Evolutionary conservation across 2,329 filamentous ascomycete species (phyloP).

Genomic region (Metarhizium sp.): DNA sequence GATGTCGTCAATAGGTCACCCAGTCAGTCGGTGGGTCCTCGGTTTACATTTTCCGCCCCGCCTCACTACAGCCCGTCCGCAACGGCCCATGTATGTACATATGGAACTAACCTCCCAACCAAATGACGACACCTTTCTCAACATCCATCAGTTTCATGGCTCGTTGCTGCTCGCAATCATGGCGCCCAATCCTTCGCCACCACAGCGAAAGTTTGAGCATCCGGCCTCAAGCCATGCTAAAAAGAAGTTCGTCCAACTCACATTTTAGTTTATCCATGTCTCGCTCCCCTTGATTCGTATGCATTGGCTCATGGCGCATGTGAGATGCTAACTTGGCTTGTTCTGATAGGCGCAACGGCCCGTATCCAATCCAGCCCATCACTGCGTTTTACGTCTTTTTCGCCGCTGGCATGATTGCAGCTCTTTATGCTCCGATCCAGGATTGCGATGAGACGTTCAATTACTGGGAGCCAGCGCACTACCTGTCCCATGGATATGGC

Average conservation of each 20-base stretch:
- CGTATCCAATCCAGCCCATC: slow-evolving; percentile 60
- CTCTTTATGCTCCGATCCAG: slow-evolving; percentile 80
- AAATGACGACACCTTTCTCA: slow-evolving; percentile 12
- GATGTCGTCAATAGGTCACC: background rate
- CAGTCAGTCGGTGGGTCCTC: background rate
- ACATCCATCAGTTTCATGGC: slow-evolving; percentile 8
- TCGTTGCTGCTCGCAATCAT: slow-evolving; percentile 20
- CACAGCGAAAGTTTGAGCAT: slow-evolving; percentile 33
- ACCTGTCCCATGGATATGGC: slow-evolving; percentile 84
- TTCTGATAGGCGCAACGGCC: slow-evolving; percentile 34
- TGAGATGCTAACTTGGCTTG: slow-evolving; percentile 1
- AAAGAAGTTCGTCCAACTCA: slow-evolving; percentile 32
- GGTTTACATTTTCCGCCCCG: background rate
- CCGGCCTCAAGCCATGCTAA: slow-evolving; percentile 40
- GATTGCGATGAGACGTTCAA: slow-evolving; percentile 99
- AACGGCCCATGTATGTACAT: background rate
- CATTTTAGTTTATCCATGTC: background rate
- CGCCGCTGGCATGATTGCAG: slow-evolving; percentile 63
- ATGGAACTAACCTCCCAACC: slow-evolving; percentile 6
- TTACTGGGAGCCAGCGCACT: slow-evolving; percentile 97
- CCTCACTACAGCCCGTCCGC: background rate
- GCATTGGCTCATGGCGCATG: background rate
- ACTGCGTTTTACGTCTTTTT: slow-evolving; percentile 76
- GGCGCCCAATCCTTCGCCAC: slow-evolving; percentile 25
- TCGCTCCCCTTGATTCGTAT: too few species aligned